Conservation (phyloP, 768 basidiomycete species). For the Artomyces pyxidatus region DNA sequence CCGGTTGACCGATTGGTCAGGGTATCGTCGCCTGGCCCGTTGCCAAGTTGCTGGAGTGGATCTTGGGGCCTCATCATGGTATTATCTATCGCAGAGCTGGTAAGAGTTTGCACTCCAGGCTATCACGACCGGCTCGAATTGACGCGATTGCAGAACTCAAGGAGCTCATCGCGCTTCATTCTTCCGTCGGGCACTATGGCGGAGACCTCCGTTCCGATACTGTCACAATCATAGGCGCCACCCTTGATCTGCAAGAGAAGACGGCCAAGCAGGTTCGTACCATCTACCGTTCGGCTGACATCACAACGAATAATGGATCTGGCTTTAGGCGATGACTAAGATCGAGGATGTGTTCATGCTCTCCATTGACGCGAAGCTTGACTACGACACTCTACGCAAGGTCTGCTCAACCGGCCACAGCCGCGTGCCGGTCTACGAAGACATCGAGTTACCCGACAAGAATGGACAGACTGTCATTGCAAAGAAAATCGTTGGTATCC, state of each 20-base stretch:
- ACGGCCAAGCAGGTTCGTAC: conserved; percentile 44
- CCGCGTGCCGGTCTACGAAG: conserved; percentile 18
- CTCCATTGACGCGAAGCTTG: conserved; percentile 74
- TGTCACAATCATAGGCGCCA: conserved; percentile 83
- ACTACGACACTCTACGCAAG: conserved; percentile 56
- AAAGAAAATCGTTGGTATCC: conserved; percentile 80
- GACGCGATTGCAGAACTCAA: conserved; percentile 45
- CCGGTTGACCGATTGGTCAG: conserved; percentile 27
- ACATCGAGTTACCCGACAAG: conserved; percentile 14
- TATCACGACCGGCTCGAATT: not conserved
- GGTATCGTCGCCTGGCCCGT: conserved; percentile 78
- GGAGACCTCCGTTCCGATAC: conserved; percentile 85
- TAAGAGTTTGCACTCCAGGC: not conserved
- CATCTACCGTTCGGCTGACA: no score
- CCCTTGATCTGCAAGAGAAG: conserved; percentile 84
- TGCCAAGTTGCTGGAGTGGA: conserved; percentile 71
- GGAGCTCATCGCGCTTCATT: conserved; percentile 87
- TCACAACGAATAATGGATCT: conserved; percentile 1
- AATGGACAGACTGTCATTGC: conserved; percentile 36
- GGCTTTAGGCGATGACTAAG: conserved; percentile 63
- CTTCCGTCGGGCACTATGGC: conserved; percentile 59
- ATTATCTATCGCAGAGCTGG: conserved; percentile 79
- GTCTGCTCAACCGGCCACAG: conserved; percentile 17
- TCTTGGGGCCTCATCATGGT: conserved; percentile 78
- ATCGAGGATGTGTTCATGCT: conserved; percentile 82